Evolutionary conservation across 495 filamentous ascomycete genomes (phyloP).

Genomic region (Cercophora samala): DNA sequence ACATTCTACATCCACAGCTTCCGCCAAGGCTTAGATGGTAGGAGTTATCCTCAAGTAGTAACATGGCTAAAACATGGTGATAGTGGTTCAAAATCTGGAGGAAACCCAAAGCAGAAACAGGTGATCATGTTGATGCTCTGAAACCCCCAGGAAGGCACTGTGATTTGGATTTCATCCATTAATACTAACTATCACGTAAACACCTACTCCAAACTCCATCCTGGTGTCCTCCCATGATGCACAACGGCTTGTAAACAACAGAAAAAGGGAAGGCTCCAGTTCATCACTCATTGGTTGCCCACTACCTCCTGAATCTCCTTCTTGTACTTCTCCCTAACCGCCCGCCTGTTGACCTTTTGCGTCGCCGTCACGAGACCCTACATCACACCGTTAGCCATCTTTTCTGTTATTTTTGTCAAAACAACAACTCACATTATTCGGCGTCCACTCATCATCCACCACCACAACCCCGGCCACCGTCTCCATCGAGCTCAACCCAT

Average conservation of each 20-base stretch:
- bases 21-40: too few relatives aligned
- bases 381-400: constrained; percentile 25
- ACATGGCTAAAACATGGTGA: too few relatives aligned
- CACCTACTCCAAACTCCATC: not conserved
- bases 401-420: not conserved
- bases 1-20: too few relatives aligned
- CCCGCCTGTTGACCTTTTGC: constrained; percentile 59
- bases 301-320: constrained; percentile 53
- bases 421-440: constrained; percentile 52
- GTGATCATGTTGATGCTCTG: too few relatives aligned
- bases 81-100: too few relatives aligned
- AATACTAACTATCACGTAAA: not conserved
- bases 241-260: not conserved
- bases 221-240: not conserved
- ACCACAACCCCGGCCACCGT: constrained; percentile 58
- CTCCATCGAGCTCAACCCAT: constrained; percentile 54
- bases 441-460: constrained; percentile 64
- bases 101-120: too few relatives aligned
- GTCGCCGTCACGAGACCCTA: constrained; percentile 60
- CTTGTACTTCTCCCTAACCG: constrained; percentile 51
- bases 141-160: too few relatives aligned
- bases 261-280: not conserved
- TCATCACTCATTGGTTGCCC: constrained; percentile 17
- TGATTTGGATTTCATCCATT: not conserved
- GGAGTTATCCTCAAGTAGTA: too few relatives aligned